A percentile compares a stretch with the other conserved stretches of the same genome.
Evolutionary conservation across 2,329 filamentous ascomycete genomes (phyloP).

Genomic region (Thielaviopsis musarum): DNA sequence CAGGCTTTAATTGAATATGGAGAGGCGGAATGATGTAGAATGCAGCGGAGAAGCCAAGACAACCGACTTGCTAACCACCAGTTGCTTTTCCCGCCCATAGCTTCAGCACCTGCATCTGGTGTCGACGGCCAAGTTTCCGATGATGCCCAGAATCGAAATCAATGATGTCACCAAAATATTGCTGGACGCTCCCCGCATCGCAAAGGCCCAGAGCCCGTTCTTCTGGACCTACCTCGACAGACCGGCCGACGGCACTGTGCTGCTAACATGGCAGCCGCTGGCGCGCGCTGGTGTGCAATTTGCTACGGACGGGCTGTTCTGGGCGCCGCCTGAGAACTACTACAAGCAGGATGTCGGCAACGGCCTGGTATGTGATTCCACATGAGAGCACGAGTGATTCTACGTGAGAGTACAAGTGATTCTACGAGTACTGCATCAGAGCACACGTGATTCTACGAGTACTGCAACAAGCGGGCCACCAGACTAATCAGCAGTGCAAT

Average conservation of each 20-base stretch:
- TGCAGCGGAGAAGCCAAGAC: no score
- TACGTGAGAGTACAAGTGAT: no score
- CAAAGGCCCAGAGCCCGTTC: constrained; percentile 71
- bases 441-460: not conserved
- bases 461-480: not conserved
- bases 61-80: not conserved
- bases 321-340: constrained; percentile 64
- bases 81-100: constrained; percentile 25
- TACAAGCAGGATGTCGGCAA: constrained; percentile 57
- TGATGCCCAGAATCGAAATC: constrained; percentile 51
- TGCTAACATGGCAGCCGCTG: constrained; percentile 78
- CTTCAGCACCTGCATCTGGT: constrained; percentile 81
- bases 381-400: no score
- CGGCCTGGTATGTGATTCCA: constrained; percentile 30
- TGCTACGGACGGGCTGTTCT: constrained; percentile 83
- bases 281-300: constrained; percentile 55
- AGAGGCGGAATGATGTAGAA: not conserved
- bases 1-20: not conserved
- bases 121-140: constrained; percentile 66
- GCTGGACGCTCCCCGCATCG: constrained; percentile 66
- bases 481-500: not conserved
- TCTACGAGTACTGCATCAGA: no score
- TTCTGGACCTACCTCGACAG: constrained; percentile 83
- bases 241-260: constrained; percentile 64
- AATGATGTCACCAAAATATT: constrained; percentile 73